Evolutionary conservation across 2,329 filamentous ascomycete genomes (phyloP), one percentile per base, ranked within the genome.

Genomic region (Apiospora pterosperma): DNA sequence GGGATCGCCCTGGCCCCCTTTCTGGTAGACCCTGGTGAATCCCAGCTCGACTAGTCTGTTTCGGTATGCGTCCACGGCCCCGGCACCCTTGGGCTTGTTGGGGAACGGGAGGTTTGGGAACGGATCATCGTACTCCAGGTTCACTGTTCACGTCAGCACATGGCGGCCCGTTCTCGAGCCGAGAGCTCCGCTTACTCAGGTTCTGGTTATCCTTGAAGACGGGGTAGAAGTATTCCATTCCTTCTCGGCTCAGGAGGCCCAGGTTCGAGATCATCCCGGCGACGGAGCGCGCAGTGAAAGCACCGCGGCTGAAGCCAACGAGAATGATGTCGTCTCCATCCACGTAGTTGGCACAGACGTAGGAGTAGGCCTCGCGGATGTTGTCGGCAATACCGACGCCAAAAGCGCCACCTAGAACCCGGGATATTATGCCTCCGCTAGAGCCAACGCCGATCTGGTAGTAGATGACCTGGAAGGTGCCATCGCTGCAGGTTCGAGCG

Each of bases 371-470:
- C 72, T 89, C 87, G 14, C 86, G 82, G 62, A 90, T 82, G 64
- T 90, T 69, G 76, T 86, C 84, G 31, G 81, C 78, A 48, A 88
- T 81, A 1, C 85, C 85, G 19, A 79, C 74, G 2, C 85, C 85
- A 69, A 87, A 85, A 2, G 84, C 82, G 52, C 85, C 85, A 6
- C 85, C 85, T 0, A 81, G 80, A 19, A 88, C 67, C 55, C 78
- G 77, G 64, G 86, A 83, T n/a, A 85, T 63, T 31, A 78, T 67
- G 48, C 80, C 80, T 67, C 80, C 80, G 36, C 81, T 82, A 3
- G 84, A 85, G 19, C 87, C 87, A 34, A 89, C 85, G 23, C 87
- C 87, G 10, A 85, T 84, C 71, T 88, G 84, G 71, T 89, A 89
- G 69, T 82, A 84, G 64, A 88, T 83, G 67, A 89, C 82, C 72